A percentile compares a stretch with the other conserved stretches of the same genome.
phyloP scores from a whole-genome alignment of 1,284 basidiomycete genomes.

The Ceratobasidium sp. region DNA sequence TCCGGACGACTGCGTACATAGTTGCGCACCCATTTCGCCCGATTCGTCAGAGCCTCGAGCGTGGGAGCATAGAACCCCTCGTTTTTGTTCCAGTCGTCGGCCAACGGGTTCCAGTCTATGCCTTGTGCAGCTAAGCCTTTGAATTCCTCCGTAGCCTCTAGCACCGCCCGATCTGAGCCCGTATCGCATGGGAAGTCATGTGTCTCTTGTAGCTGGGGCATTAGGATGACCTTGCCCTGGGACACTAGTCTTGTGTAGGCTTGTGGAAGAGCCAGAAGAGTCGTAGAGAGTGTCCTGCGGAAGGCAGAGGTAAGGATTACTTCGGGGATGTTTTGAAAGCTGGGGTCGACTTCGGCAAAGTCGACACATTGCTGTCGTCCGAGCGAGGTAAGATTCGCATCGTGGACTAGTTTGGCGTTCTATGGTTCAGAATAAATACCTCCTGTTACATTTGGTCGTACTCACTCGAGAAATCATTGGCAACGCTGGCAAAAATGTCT shows the following conservation, averaged over 20 bases:
- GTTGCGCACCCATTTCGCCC: conserved; percentile 32
- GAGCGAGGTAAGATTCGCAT: conserved; percentile 24
- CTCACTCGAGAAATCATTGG: conserved; percentile 25
- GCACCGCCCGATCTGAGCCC: conserved; percentile 32
- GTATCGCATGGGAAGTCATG: conserved; percentile 42
- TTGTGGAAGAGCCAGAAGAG: conserved; percentile 32
- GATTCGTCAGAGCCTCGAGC: conserved; percentile 18
- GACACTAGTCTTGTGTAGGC: conserved; percentile 22
- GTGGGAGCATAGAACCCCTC: conserved; percentile 37
- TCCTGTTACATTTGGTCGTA: too few species aligned
- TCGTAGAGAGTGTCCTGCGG: conserved; percentile 34
- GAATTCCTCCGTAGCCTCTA: conserved; percentile 34
- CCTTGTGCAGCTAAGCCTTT: conserved; percentile 17
- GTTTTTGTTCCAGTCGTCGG: conserved; percentile 42
- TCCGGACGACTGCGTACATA: conserved; percentile 27
- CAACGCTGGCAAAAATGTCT: conserved; percentile 11
- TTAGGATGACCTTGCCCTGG: conserved; percentile 12
- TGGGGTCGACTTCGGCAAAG: conserved; percentile 29
- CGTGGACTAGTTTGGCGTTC: conserved; percentile 9
- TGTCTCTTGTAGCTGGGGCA: conserved; percentile 39
- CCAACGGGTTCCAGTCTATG: conserved; percentile 29
- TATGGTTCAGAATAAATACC: neutral
- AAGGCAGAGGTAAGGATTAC: conserved; percentile 32
- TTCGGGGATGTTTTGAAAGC: conserved; percentile 37
- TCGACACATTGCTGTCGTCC: conserved; percentile 42